Evolutionary conservation across 345 rosid genomes (phyloP), one percentile per base, ranked within the genome.

Genomic region (Ceriops decandra): DNA sequence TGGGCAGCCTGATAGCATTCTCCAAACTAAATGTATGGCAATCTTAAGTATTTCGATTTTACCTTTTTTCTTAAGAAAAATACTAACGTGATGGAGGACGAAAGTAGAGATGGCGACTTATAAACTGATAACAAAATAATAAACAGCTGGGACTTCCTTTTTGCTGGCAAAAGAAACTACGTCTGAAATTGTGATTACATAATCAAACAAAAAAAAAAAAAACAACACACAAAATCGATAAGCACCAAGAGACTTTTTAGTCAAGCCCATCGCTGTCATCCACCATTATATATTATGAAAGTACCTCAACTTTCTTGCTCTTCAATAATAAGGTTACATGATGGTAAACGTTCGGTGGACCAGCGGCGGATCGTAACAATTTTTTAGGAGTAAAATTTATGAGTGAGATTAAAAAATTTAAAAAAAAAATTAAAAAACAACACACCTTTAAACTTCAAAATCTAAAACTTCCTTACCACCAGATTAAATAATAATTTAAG

Each of bases 81-180:
- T 33, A 33, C 36, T 33, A 33, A 33, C 36, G 9, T 33, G 7
- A 33, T 1, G 36, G 10, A 7, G 36, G 36, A 33, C 1, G 46
- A 9, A 38, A 38, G 5, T 3, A 22, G 58, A 1, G 28, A 54
- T 22, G 13, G 58, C 6, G 58, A 54, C 27, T 54, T 1, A 2
- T 38, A 9, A 9, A 38, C 49, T 0, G 19, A 15, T 42, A 22
- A 22, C 16, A 42, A 42, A 42, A 13, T 42, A 42, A 22, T 56
- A 22, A 8, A 56, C 24, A 56, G 59, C 24, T 56, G 30, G 59
- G 59, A 56, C 30, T 24, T 21, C 59, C 59, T 10, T 56, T 56
- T 22, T 7, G 74, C 75, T 22, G 60, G 54, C 63, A 63, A n/a
- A 74, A 70, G 65, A 66, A 76, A 71, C 68, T 63, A 60, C 74